Base-by-base conservation (phyloP, 2,329 filamentous ascomycete species). In the Colletotrichum tofieldiae region DNA sequence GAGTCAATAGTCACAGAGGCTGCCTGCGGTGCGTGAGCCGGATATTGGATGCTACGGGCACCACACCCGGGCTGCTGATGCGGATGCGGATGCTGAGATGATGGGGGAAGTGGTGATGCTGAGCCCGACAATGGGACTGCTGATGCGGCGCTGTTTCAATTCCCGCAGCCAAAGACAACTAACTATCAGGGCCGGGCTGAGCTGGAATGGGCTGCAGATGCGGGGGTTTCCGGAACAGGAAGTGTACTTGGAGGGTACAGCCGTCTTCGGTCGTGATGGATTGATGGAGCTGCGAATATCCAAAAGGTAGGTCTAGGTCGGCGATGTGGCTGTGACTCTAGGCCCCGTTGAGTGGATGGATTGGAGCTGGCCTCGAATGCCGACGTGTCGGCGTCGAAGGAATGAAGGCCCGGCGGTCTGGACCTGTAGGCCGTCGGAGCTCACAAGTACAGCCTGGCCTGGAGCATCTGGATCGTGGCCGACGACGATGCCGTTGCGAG, bases 211-310 rank as follows among this genome's bases (percentile, higher is more conserved):
- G 20, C 18, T 67, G 55, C 18, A 52, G 20, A 29, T 52, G n/a
- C 61, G 67, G 71, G 67, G 71, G 35, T n/a, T 71, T 71, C 67
- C 71, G 67, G 71, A 71, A 67, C 29, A 18, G 71, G 71, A 71
- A 51, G 58, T 43, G 61, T 71, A 43, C 69, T 23, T 69, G 45
- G 20, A 26, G 18, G 29, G 52, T 41, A 64, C 59, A 32, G 23
- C 69, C 69, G 69, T 63, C 69, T 72, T 49, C 65, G 59, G 65
- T 55, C 32, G 51, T 60, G 20, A 41, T 60, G 59, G 59, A 64
- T 43, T 14, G 56, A 43, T 37, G 23, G 32, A 11, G 23, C 35
- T n/a, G 47, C 23, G 58, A 60, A 11, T 35, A 32, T 9, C 39
- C 9, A 6, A 16, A 39, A 32, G 35, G 47, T 55, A 18, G 7